Conservation (phyloP, 2,329 filamentous ascomycete species). For the Blastomyces gilchristii region DNA sequence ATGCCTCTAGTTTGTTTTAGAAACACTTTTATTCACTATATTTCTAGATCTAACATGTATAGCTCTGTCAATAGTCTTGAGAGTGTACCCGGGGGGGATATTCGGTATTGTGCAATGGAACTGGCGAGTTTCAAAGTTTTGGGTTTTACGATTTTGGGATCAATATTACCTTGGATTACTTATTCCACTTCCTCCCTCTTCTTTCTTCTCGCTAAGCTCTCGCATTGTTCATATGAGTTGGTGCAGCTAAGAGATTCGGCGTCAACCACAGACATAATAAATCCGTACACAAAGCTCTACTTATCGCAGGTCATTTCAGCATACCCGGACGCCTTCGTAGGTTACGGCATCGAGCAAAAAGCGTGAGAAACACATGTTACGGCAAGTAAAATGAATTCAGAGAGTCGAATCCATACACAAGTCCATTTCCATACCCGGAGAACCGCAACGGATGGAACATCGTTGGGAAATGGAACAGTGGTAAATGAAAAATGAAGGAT, state of each 20-base stretch:
- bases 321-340: too few species aligned
- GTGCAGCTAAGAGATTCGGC: not conserved
- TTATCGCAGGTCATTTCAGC: not conserved
- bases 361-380: not conserved
- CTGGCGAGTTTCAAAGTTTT: not conserved
- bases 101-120: not conserved
- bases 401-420: not conserved
- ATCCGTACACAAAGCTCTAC: not conserved
- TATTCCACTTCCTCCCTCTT: not conserved
- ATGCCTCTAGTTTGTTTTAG: too few species aligned
- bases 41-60: not conserved
- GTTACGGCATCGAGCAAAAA: too few species aligned
- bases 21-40: too few species aligned
- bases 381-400: not conserved
- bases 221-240: not conserved
- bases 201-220: not conserved
- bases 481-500: not conserved
- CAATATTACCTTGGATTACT: not conserved
- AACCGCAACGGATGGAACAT: not conserved
- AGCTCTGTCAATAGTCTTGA: not conserved
- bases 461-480: not conserved
- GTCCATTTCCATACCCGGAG: too few species aligned
- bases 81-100: not conserved
- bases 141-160: not conserved
- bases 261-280: not conserved